These are phyloP conservation scores for Suillus brevipes DNA, from an alignment of 768 basidiomycete genomes.

Conservation along the genomic window DNA sequence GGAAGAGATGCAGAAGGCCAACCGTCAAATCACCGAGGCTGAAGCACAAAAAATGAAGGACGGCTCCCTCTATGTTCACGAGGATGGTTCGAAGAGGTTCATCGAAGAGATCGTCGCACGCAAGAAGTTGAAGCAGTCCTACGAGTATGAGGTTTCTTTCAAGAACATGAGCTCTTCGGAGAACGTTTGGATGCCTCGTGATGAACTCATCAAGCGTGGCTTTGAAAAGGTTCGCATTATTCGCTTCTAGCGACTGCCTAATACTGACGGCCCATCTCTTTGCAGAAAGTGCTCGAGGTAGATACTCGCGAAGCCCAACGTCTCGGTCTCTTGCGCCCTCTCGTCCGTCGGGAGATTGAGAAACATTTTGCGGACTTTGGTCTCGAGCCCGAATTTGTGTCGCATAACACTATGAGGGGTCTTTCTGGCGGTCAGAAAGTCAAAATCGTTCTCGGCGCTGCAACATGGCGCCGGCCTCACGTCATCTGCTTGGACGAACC, in stretches of 20 bases:
- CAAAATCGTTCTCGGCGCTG: constrained; percentile 97
- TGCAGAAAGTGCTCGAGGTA: constrained; percentile 91
- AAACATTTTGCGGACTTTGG: constrained; percentile 99
- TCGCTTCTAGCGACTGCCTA: background rate
- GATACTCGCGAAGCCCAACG: constrained; percentile 98
- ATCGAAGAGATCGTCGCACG: constrained; percentile 90
- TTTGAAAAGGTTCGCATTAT: constrained; percentile 76
- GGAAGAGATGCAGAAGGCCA: constrained; percentile 94
- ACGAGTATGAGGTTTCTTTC: constrained; percentile 98
- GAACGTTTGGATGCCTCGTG: constrained; percentile 97
- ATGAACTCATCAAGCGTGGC: constrained; percentile 96
- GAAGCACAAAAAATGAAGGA: constrained; percentile 97
- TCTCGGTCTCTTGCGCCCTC: constrained; percentile 90
- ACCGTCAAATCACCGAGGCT: constrained; percentile 81
- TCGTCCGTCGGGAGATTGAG: constrained; percentile 98
- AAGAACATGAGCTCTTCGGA: constrained; percentile 94
- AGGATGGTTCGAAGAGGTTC: constrained; percentile 84
- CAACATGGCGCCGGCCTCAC: constrained; percentile 99
- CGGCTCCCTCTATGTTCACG: constrained; percentile 78
- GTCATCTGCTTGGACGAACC: constrained; percentile 97
- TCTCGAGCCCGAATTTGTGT: constrained; percentile 98
- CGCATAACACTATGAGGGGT: constrained; percentile 99
- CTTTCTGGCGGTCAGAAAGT: constrained; percentile 99
- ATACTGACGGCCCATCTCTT: constrained; percentile 4
- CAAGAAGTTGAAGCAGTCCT: constrained; percentile 99